phyloP scores from a whole-genome alignment of 1,284 basidiomycete genomes.

The Cutaneotrichosporon sp. region DNA sequence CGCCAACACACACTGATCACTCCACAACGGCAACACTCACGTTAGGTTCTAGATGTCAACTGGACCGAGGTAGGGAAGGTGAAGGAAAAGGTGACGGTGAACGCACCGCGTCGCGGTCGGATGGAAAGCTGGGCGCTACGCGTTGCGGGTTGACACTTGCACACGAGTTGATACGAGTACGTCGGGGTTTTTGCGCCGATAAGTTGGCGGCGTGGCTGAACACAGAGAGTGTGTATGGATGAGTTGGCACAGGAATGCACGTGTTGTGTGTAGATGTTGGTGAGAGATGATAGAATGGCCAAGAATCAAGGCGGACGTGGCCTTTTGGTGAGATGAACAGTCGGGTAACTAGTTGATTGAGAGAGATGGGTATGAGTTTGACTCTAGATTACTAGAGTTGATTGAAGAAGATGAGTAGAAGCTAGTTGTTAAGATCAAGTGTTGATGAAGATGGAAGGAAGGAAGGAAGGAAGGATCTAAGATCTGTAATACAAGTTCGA shows the following conservation, averaged over 20 bases:
- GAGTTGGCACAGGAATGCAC: not conserved
- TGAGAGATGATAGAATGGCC: not conserved
- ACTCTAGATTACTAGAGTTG: no score
- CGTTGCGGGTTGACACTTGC: not conserved
- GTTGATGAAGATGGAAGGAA: not conserved
- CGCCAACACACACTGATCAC: not conserved
- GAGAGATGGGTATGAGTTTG: not conserved
- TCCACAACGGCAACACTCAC: not conserved
- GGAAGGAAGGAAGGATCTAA: not conserved
- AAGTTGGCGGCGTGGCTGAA: not conserved
- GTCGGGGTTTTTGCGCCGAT: no score
- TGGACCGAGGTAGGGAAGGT: not conserved
- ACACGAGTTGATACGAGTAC: no score
- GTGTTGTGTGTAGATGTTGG: not conserved
- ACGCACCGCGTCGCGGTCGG: not conserved
- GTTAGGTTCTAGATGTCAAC: not conserved
- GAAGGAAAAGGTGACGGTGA: not conserved
- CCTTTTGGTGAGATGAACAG: not conserved
- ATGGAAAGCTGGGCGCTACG: not conserved
- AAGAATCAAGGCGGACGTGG: not conserved
- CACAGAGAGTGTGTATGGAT: not conserved
- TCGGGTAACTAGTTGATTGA: not conserved
- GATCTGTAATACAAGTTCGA: no score
- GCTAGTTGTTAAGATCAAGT: not conserved
- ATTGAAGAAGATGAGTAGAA: not conserved